Conservation (phyloP, 1,284 basidiomycete species). For the Irpex rosettiformis region DNA sequence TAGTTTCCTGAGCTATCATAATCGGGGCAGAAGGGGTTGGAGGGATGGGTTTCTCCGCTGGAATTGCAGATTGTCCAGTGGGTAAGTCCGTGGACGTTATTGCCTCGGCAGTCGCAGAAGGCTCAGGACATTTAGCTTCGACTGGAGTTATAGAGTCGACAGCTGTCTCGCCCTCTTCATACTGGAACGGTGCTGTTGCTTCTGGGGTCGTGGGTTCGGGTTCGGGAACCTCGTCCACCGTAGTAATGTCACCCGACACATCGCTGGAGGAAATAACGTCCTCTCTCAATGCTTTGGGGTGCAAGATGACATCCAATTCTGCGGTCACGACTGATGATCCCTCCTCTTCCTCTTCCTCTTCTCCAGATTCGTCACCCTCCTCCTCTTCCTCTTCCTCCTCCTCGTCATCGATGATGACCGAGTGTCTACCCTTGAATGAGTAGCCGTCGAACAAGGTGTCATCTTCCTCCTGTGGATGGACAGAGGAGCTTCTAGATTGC, state of each 20-base stretch:
- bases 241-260: constrained; percentile 25
- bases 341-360: constrained; percentile 24
- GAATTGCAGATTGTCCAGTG: neutral
- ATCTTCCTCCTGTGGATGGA: constrained; percentile 42
- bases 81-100: neutral
- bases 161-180: constrained; percentile 19
- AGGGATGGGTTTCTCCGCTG: neutral
- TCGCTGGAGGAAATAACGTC: constrained; percentile 9
- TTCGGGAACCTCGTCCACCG: constrained; percentile 41
- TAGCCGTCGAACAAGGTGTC: constrained; percentile 81
- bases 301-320: constrained; percentile 23
- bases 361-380: constrained; percentile 27
- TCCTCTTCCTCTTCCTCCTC: constrained; percentile 51
- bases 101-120: neutral
- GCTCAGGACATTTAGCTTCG: constrained; percentile 16
- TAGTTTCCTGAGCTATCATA: constrained; percentile 8
- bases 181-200: constrained; percentile 43
- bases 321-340: constrained; percentile 17
- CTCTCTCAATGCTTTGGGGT: constrained; percentile 3
- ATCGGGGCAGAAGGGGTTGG: neutral
- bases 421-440: constrained; percentile 83
- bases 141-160: constrained; percentile 13
- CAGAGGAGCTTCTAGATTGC: constrained; percentile 69
- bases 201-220: constrained; percentile 77
- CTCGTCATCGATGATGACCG: constrained; percentile 70